Conservation (phyloP, 2,329 filamentous ascomycete genomes). For the Verticillium nonalfalfae region DNA sequence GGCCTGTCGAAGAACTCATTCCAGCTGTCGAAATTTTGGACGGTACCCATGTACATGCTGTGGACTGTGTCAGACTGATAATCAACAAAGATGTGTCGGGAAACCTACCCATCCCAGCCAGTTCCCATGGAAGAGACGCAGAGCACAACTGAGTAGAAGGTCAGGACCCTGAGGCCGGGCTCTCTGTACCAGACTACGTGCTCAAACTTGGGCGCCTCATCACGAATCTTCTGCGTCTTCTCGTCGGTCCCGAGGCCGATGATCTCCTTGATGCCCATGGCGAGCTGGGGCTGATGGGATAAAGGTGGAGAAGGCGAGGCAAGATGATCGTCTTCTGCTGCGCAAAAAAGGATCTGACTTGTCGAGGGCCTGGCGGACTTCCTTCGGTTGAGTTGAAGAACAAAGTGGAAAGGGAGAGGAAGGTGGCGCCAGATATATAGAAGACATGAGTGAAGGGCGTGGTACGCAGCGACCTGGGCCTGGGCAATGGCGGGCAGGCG, state of each 20-base stretch:
- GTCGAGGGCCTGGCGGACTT: neutral
- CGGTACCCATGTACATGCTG: neutral
- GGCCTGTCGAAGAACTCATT: constrained; percentile 21
- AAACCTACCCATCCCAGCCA: constrained; percentile 43
- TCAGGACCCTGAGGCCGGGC: constrained; percentile 46
- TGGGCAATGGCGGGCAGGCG: constrained; percentile 1
- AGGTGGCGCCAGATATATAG: constrained; percentile 1
- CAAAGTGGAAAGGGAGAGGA: neutral
- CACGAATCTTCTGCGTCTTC: constrained; percentile 9
- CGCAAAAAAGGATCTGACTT: neutral
- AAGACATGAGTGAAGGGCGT: neutral
- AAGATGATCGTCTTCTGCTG: neutral
- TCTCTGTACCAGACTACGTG: constrained; percentile 46
- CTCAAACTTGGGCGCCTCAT: constrained; percentile 41
- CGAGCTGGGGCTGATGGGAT: neutral
- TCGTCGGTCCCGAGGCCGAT: neutral
- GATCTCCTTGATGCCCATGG: neutral
- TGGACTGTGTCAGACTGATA: neutral
- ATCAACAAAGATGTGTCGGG: neutral
- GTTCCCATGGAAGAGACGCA: constrained; percentile 50
- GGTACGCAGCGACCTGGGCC: neutral
- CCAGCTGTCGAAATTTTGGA: constrained; percentile 6
- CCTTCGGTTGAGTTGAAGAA: neutral
- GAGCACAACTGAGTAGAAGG: constrained; percentile 43
- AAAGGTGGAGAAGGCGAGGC: neutral